phyloP scores from a whole-genome alignment of 73 alveolate species.

The Urostyla sp. region DNA sequence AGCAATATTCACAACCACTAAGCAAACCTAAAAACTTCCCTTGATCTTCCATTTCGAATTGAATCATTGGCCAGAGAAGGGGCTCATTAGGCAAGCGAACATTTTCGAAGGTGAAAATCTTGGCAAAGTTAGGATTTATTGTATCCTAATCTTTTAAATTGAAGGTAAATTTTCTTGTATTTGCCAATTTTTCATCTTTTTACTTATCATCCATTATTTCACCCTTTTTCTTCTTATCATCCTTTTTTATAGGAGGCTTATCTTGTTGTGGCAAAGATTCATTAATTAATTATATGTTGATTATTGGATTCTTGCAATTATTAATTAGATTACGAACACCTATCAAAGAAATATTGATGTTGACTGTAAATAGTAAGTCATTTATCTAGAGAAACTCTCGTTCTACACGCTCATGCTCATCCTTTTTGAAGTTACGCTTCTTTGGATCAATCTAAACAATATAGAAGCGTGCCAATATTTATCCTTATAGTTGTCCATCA shows the following conservation, averaged over 20 bases:
- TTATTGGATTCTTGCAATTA: conserved; percentile 6
- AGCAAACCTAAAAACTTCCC: conserved; percentile 58
- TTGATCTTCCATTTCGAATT: conserved; percentile 63
- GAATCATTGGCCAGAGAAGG: conserved; percentile 67
- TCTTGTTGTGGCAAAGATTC: conserved; percentile 20
- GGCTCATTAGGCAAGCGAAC: conserved; percentile 59
- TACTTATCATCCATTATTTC: conserved; percentile 11
- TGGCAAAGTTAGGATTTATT: conserved; percentile 45
- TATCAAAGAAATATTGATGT: conserved; percentile 44
- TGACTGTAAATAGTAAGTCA: conserved; percentile 3
- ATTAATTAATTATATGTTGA: conserved; percentile 16
- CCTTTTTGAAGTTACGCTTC: conserved; percentile 46
- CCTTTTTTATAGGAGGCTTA: conserved; percentile 11
- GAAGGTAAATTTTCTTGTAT: conserved; percentile 40
- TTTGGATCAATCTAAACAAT: conserved; percentile 41
- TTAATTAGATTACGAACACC: conserved; percentile 58
- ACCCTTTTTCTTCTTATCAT: background rate
- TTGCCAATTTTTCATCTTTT: conserved; percentile 50
- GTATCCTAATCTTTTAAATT: conserved; percentile 31
- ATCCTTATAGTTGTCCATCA: conserved; percentile 53
- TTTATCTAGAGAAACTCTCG: conserved; percentile 33
- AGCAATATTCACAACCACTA: conserved; percentile 65
- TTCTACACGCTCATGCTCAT: background rate
- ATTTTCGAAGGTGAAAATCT: conserved; percentile 26
- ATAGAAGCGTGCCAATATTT: conserved; percentile 62